Conservation (phyloP, 805 yeast species). For the Spathaspora boniae region DNA sequence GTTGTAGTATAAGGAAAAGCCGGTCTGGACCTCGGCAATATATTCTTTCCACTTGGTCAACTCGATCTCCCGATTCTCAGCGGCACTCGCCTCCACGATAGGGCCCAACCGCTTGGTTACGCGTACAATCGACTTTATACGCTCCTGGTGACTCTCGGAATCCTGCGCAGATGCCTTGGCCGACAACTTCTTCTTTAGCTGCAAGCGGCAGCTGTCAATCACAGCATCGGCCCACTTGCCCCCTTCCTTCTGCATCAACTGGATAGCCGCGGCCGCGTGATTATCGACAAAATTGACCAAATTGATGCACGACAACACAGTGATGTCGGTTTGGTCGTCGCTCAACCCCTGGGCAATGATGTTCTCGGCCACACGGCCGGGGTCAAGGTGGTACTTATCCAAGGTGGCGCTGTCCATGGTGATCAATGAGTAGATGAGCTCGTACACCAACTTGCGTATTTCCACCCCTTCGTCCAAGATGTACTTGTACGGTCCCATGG, state of each 20-base stretch:
- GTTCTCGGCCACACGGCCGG: constrained; percentile 33
- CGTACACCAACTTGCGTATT: constrained; percentile 68
- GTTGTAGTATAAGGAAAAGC: constrained; percentile 8
- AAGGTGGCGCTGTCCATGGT: constrained; percentile 22
- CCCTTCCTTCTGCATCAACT: constrained; percentile 11
- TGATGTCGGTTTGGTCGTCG: constrained; percentile 61
- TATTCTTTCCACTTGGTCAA: constrained; percentile 6
- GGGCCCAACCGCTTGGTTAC: constrained; percentile 21
- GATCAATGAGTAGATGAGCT: constrained; percentile 56
- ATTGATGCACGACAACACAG: constrained; percentile 47
- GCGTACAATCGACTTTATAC: constrained; percentile 29
- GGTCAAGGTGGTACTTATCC: constrained; percentile 20
- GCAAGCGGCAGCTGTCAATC: constrained; percentile 31
- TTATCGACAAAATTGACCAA: constrained; percentile 35
- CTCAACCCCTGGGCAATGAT: constrained; percentile 48
- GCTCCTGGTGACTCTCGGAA: constrained; percentile 52
- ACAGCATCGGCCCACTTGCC: constrained; percentile 22
- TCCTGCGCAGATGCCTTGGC: constrained; percentile 69
- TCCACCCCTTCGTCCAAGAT: constrained; percentile 75
- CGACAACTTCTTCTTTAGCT: constrained; percentile 46
- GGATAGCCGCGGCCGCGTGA: constrained; percentile 17
- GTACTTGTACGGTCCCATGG: constrained; percentile 86
- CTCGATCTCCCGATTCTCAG: constrained; percentile 1
- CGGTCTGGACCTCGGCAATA: constrained; percentile 4
- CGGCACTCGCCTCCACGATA: constrained; percentile 4